A percentile compares a stretch with the other conserved stretches of the same genome.
phyloP scores from a whole-genome alignment of 169 alveolate genomes.

The Perkinsus olseni region DNA sequence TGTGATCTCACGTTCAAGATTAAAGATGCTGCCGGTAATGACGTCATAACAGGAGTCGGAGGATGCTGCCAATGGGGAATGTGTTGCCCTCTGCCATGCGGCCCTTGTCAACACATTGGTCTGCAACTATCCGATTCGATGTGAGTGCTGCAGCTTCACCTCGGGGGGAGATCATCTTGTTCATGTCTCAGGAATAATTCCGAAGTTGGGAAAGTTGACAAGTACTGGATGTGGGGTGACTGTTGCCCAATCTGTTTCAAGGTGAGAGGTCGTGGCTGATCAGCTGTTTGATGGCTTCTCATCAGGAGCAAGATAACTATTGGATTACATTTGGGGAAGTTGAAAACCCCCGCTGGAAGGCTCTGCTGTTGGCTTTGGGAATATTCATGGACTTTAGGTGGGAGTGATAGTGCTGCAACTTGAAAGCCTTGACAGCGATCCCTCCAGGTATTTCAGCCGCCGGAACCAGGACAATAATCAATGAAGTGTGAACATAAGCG shows the following conservation, averaged over 20 bases:
- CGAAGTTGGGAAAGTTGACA: not conserved
- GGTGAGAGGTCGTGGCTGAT: not conserved
- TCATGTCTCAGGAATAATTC: not conserved
- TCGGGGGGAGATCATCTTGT: not conserved
- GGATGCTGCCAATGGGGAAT: not conserved
- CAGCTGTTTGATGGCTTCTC: not conserved
- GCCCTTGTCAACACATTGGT: not conserved
- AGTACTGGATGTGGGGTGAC: not conserved
- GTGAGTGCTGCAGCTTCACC: not conserved
- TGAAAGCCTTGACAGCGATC: no score
- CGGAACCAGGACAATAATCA: no score
- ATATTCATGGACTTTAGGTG: not conserved
- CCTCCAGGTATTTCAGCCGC: no score
- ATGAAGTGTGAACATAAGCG: no score
- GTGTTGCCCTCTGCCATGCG: not conserved
- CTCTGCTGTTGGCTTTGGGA: not conserved
- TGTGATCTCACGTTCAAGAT: not conserved
- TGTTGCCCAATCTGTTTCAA: not conserved
- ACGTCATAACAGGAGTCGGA: not conserved
- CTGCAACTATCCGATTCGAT: not conserved
- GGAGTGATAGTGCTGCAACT: not conserved
- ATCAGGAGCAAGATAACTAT: not conserved
- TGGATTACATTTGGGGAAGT: not conserved
- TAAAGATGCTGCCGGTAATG: not conserved
- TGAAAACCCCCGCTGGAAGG: not conserved